Base-by-base conservation (phyloP, 2,329 filamentous ascomycete genomes). In the Lachnellula arida region DNA sequence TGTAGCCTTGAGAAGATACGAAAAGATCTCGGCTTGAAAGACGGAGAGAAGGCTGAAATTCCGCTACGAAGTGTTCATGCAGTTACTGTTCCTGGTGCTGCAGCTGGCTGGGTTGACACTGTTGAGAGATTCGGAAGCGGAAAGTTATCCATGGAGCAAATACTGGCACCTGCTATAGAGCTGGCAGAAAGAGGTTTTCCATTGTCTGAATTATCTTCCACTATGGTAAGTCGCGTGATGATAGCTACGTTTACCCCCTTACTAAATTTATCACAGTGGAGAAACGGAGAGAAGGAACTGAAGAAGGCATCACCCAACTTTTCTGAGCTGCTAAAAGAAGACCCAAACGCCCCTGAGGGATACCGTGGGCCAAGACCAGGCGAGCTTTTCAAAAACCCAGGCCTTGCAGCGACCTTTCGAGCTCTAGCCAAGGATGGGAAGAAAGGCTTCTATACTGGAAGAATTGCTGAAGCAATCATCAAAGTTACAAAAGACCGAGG, bases 21-120 rank as follows among this genome's bases (percentile, higher is more conserved):
- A 23, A 78, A 80, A 55, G 85, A 88, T 60, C 77, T 97, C 23
- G 84, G 82, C 0, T 66, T 94, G 14, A 76, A 79, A 1, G 79
- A 82, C 7, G 83, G 79, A 12, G 73, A 81, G 40, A 63, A 68
- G 0, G 78, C 75, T 1, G 75, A 75, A 44, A 92, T 97, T 34
- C 91, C 92, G 15, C 83, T 87, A 75, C 73, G 75, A 35, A 93
- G 87, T 67, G 86, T 89, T 14, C 88, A 95, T 68, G 81, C 91
- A 9, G 89, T 91, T 1, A 96, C 92, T 1, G 86, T 94, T 0
- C 94, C 94, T 0, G 94, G 94, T 5, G 92, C 94, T 1, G 84
- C 94, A 0, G 94, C 91, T 0, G 94, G 93, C 0, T 99, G 94
- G 94, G 86, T 89, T 23, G 94, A 99, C 71, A 87, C 88, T 0